Conservation (phyloP, 2,329 filamentous ascomycete species). For the Fusarium agapanthi region DNA sequence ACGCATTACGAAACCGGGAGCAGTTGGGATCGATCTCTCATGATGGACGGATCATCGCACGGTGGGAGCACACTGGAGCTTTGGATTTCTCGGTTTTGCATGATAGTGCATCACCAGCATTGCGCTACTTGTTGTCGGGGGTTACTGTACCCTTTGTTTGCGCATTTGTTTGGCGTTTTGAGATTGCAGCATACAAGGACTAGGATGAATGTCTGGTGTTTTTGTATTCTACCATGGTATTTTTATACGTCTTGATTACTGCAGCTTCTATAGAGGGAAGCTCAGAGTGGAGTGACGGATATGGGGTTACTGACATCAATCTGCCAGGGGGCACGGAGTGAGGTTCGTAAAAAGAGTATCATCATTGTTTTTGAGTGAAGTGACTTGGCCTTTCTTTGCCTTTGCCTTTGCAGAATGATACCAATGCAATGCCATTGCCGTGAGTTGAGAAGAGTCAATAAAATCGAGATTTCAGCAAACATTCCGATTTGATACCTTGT, state of each 20-base stretch:
- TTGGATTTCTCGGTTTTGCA: constrained; percentile 35
- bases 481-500: not conserved
- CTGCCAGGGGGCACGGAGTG: constrained; percentile 30
- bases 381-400: not conserved
- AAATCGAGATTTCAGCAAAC: not conserved
- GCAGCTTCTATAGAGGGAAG: constrained; percentile 23
- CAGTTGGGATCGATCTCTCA: constrained; percentile 21
- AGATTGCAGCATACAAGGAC: constrained; percentile 28
- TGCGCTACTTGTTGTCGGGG: constrained; percentile 7
- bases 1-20: constrained; percentile 40
- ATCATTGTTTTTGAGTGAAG: constrained; percentile 24
- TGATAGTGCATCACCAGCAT: constrained; percentile 30
- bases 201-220: constrained; percentile 30
- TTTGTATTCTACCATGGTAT: constrained; percentile 33
- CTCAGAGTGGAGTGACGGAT: constrained; percentile 20
- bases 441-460: constrained; percentile 5
- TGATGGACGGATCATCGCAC: constrained; percentile 32
- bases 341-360: constrained; percentile 37
- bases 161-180: constrained; percentile 36
- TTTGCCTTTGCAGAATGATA: constrained; percentile 1
- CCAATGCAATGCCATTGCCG: not conserved
- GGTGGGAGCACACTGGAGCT: constrained; percentile 35
- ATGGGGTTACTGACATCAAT: constrained; percentile 19
- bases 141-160: constrained; percentile 7
- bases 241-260: constrained; percentile 17